Base-by-base conservation (phyloP, 2,329 filamentous ascomycete species). In the Cryphonectria nitschkei region DNA sequence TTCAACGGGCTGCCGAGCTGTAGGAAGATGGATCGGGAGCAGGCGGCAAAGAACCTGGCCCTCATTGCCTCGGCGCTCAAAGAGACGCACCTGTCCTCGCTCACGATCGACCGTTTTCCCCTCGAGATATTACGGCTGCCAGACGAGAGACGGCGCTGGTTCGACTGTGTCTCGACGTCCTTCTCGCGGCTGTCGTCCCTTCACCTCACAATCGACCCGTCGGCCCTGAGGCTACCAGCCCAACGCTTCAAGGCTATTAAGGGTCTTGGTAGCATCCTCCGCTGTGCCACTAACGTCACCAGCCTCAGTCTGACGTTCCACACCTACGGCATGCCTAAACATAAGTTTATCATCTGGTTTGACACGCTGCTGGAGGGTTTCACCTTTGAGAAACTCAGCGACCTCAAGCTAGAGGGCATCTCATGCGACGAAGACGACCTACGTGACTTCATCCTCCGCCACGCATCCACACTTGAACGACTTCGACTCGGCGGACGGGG, bases 401-500 rank as follows among this genome's bases (percentile, higher is more conserved):
- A 82, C 68, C 74, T 86, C 52, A 80, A 78, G 34, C 78, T 86
- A 2, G 81, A 83, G 73, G 83, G 83, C 61, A 76, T 86, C 26
- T 79, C 79, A 1, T 83, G 81, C 74, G 81, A 82, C 58, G 84
- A 85, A 74, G 77, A 80, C 6, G 82, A 83, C 68, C 79, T 86
- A 26, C 80, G 79, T 29, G 74, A 77, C 7, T 86, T 86, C 71
- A 70, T 86, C 32, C 74, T 80, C 26, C 75, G 80, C 4, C 84
- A 85, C 72, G 79, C 79, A 14, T 62, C 75, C 5, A 82, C 81
- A 0, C 77, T 86, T 39, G 75, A 77, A 61, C 79, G 81, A 1
- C 75, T 86, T 9, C 82, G 83, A 3, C 79, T 87, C 13, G 85
- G 84, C 26, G 83, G 83, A 4, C 78, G 80, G 26, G 84, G 84